A percentile compares a stretch with the other conserved stretches of the same genome.
phyloP scores from a whole-genome alignment of 257 asterid genomes.

The Coffea canephora region DNA sequence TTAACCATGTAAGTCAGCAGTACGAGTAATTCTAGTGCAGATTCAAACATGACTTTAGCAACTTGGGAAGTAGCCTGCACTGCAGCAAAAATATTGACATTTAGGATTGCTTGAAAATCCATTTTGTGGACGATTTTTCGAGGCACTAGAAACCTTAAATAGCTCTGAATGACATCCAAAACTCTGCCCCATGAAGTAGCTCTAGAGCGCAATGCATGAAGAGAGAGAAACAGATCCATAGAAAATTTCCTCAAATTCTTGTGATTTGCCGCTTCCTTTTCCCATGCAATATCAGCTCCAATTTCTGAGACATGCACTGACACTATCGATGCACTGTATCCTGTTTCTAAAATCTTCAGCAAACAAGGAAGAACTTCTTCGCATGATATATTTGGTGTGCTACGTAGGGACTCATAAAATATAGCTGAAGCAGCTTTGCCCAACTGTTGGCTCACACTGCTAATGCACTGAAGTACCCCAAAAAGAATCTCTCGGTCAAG shows the following conservation, averaged over 20 bases:
- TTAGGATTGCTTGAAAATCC: conserved; percentile 41
- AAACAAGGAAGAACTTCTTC: conserved; percentile 78
- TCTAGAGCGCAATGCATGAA: conserved; percentile 59
- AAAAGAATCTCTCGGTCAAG: conserved; percentile 53
- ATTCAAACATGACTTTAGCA: conserved; percentile 85
- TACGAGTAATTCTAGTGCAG: conserved; percentile 73
- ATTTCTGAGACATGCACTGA: conserved; percentile 61
- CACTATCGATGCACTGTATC: conserved; percentile 59
- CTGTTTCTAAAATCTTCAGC: conserved; percentile 69
- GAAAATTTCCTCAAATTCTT: conserved; percentile 83
- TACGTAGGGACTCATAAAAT: conserved; percentile 66
- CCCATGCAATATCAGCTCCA: conserved; percentile 79
- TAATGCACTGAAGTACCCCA: conserved; percentile 68
- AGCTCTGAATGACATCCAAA: conserved; percentile 66
- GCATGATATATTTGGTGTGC: conserved; percentile 50
- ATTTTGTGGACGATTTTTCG: conserved; percentile 52
- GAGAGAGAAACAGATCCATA: conserved; percentile 62
- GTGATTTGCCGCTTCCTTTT: conserved; percentile 70
- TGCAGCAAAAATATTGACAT: conserved; percentile 45
- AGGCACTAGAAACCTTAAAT: conserved; percentile 77
- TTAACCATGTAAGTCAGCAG: conserved; percentile 78
- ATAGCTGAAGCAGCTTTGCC: conserved; percentile 88
- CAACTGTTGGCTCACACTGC: conserved; percentile 70
- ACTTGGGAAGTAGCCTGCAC: conserved; percentile 89
- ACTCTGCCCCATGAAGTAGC: conserved; percentile 78